Evolutionary conservation across 495 filamentous ascomycete genomes (phyloP), one percentile per base, ranked within the genome.

Genomic region (Collariella sp.): DNA sequence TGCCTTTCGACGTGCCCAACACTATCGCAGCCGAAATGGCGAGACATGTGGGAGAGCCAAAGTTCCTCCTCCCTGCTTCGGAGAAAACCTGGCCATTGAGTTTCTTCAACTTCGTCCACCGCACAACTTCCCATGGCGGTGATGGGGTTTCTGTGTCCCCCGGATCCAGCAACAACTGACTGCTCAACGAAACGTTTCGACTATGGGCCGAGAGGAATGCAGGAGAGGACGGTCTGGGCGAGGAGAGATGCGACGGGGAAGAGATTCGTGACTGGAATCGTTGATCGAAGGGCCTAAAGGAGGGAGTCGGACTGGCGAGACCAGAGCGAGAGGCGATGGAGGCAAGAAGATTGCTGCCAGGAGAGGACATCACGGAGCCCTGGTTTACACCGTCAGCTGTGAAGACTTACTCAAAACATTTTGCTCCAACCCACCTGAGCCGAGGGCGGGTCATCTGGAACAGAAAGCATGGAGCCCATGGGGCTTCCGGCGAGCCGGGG

Each of bases 101-200:
- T 61, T 90, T 96, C 63, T 83, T 87, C 54, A 99, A 67, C 65
- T 88, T 96, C 0, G 90, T 96, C 93, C 93, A 99, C 67, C 89
- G 76, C 47, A 99, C 84, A 52, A 96, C 89, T 66, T 97, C 93
- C 93, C 93, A 99, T 19, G 91, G 93, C 9, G 86, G 81, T 60
- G 80, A 76, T 69, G 79, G 76, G 5, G 79, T 80, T 39, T 89
- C 88, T 16, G 73, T 69, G 48, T 85, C 87, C 66, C 79, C 65
- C 58, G 73, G 38, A 64, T 83, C 74, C 18, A 75, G 59, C 52
- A 82, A 7, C 36, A 83, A 75, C 52, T 78, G 73, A 63, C 83
- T 83, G 55, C 70, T 70, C 50, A 83, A 57, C 23, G 88, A 98
- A 7, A 84, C 82, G 48, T 87, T 83, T 42, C 93, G 83, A 20